These are phyloP conservation scores for Eurotiales sp. DNA, from an alignment of 2,329 filamentous ascomycete species.

Conservation along the genomic window DNA sequence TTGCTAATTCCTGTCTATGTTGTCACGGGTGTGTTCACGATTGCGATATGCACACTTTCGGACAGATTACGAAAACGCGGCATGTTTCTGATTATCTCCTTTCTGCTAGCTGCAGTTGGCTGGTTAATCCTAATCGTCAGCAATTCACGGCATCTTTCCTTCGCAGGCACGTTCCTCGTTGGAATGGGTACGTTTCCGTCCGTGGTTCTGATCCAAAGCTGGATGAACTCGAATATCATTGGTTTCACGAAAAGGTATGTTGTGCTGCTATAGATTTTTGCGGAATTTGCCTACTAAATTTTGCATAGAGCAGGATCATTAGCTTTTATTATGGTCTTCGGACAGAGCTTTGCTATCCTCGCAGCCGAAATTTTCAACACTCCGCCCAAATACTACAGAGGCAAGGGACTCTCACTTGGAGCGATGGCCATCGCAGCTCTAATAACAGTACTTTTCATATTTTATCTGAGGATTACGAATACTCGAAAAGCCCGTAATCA, in stretches of 20 bases:
- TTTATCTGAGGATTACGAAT: not conserved
- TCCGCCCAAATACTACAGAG: slow-evolving; percentile 1
- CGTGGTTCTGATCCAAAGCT: slow-evolving; percentile 5
- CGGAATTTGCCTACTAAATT: too few species aligned
- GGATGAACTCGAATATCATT: slow-evolving; percentile 6
- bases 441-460: not conserved
- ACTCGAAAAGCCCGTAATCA: not conserved
- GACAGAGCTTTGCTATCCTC: not conserved
- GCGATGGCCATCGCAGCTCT: not conserved
- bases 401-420: not conserved
- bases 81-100: not conserved
- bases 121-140: slow-evolving; percentile 1
- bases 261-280: too few species aligned
- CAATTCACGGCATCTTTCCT: not conserved
- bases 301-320: not conserved
- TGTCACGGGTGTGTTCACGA: not conserved
- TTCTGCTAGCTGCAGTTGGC: not conserved
- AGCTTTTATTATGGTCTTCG: not conserved
- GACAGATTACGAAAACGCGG: not conserved
- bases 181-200: slow-evolving; percentile 1
- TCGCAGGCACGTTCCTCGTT: not conserved
- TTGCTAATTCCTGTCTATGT: slow-evolving; percentile 1
- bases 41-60: not conserved
- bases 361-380: not conserved
- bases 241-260: slow-evolving; percentile 7